Percentiles rank a stretch among this genome's conserved stretches.
These are phyloP conservation scores for Macrocybe gigantea DNA, from an alignment of 768 basidiomycete genomes.

Conservation along the genomic window DNA sequence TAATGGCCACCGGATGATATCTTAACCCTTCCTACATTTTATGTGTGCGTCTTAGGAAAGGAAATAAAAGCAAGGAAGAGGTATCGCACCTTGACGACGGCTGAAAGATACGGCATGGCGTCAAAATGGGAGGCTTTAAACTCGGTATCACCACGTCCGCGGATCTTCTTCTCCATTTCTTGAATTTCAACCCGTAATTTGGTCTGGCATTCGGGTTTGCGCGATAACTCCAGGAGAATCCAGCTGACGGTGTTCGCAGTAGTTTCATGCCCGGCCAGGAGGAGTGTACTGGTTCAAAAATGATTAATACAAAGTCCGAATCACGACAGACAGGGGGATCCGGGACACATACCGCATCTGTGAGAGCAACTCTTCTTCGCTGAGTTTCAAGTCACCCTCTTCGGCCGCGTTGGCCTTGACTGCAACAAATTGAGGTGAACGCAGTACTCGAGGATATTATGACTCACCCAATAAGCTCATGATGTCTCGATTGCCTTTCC, in stretches of 20 bases:
- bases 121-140: conserved; percentile 44
- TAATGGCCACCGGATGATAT: conserved; percentile 45
- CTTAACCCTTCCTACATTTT: conserved; percentile 41
- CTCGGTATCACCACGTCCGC: conserved; percentile 30
- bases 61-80: neutral
- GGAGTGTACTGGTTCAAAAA: conserved; percentile 28
- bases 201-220: conserved; percentile 49
- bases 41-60: neutral
- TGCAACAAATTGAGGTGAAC: conserved; percentile 10
- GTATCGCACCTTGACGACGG: conserved; percentile 38
- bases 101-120: conserved; percentile 41
- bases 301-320: neutral
- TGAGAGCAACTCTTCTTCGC: conserved; percentile 31
- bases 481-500: conserved; percentile 46
- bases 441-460: conserved; percentile 11
- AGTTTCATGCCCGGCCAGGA: conserved; percentile 55
- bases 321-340: neutral
- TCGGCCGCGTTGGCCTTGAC: conserved; percentile 42
- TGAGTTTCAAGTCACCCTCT: conserved; percentile 26
- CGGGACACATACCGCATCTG: conserved; percentile 26
- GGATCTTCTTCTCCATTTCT: conserved; percentile 24
- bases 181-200: conserved; percentile 57
- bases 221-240: conserved; percentile 58
- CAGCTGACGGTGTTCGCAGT: conserved; percentile 53
- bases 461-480: conserved; percentile 50